Conservation (phyloP, 129 eudicot genomes). For the Lactuca saligna region DNA sequence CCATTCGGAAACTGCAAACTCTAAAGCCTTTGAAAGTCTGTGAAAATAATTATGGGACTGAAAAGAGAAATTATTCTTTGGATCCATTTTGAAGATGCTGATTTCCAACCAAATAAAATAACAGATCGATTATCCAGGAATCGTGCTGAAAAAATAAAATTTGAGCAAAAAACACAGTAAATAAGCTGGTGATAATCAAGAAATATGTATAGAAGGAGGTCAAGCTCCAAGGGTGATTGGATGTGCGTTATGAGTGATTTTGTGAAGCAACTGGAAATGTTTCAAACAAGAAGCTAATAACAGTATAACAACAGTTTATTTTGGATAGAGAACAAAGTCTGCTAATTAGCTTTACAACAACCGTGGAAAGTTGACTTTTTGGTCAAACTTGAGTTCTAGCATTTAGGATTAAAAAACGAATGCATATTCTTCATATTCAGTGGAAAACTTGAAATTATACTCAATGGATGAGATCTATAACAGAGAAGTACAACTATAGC, state of each 20-base stretch:
- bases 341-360: neutral
- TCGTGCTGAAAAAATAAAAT: slow-evolving; percentile 2
- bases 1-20: slow-evolving; percentile 80
- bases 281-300: neutral
- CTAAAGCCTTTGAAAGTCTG: slow-evolving; percentile 49
- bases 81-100: slow-evolving; percentile 29
- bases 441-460: neutral
- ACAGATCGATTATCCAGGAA: slow-evolving; percentile 9
- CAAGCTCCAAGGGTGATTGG: neutral
- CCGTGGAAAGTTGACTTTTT: slow-evolving; percentile 3
- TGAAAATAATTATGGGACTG: slow-evolving; percentile 23
- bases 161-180: neutral
- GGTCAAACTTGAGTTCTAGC: neutral
- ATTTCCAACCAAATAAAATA: slow-evolving; percentile 15
- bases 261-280: neutral
- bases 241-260: too few relatives aligned
- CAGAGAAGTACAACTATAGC: neutral
- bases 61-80: slow-evolving; percentile 14
- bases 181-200: slow-evolving; percentile 3
- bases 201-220: slow-evolving; percentile 4
- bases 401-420: neutral
- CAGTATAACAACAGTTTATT: neutral
- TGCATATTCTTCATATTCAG: neutral
- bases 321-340: neutral
- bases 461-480: neutral